Conservation (phyloP, 371 early-diverging fungal species). For the Parasitella parasitica region DNA sequence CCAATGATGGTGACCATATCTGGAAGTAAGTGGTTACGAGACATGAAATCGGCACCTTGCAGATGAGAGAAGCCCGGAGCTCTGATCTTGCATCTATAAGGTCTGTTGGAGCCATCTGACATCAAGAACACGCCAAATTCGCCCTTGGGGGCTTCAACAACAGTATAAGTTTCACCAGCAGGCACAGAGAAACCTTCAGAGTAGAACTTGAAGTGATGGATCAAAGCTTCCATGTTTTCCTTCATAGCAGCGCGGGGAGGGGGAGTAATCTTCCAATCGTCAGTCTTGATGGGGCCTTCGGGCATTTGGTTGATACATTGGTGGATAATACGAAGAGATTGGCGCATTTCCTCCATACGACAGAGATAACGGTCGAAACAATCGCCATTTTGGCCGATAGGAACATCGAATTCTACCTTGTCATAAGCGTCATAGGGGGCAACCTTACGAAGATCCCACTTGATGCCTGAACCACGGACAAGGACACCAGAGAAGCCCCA, state of each 20-base stretch:
- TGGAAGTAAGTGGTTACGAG: slow-evolving; percentile 88
- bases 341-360: slow-evolving; percentile 98
- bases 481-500: slow-evolving; percentile 95
- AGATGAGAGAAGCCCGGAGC: slow-evolving; percentile 98
- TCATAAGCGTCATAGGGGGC: slow-evolving; percentile 96
- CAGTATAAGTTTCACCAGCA: slow-evolving; percentile 94
- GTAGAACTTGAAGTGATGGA: slow-evolving; percentile 98
- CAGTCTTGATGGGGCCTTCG: slow-evolving; percentile 91
- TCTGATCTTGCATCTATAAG: slow-evolving; percentile 96
- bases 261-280: slow-evolving; percentile 93
- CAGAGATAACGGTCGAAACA: slow-evolving; percentile 95
- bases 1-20: slow-evolving; percentile 94
- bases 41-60: slow-evolving; percentile 87
- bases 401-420: slow-evolving; percentile 94
- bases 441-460: slow-evolving; percentile 95
- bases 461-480: slow-evolving; percentile 91
- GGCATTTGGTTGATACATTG: slow-evolving; percentile 97
- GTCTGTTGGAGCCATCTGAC: slow-evolving; percentile 88
- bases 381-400: slow-evolving; percentile 94
- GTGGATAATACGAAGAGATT: slow-evolving; percentile 90
- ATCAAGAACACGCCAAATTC: slow-evolving; percentile 93
- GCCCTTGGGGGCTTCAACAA: slow-evolving; percentile 97
- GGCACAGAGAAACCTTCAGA: slow-evolving; percentile 98
- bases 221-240: slow-evolving; percentile 97
- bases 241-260: slow-evolving; percentile 96